Base-by-base conservation (phyloP, 352 stramenopile genomes). In the Globisporangium paddicum region DNA sequence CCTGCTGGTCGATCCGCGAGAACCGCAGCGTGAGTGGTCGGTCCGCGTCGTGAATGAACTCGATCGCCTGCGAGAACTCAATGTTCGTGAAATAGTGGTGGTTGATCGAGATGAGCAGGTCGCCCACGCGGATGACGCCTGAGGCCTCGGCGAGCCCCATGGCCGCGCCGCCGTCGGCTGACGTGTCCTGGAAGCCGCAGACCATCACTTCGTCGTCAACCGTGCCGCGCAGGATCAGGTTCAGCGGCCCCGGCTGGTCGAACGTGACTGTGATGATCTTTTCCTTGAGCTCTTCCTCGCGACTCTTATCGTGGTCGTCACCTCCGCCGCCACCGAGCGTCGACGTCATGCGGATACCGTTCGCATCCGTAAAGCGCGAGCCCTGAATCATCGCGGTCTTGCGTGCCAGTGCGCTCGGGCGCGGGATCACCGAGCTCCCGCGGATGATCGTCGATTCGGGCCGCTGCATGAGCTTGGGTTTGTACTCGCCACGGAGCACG, bases 161-260 rank as follows among this genome's bases (percentile, higher is more conserved):
- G 9, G 74, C 66, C 6, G 66, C 64, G 10, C 69, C 67, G 13
- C 69, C 68, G 18, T 62, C 62, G 0, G 60, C 62, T 3, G 51
- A 61, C 3, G 64, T 60, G 21, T 85, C 63, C 55, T 88, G 69
- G 66, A 96, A 94, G 6, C 86, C 86, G 32, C 82, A 91, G 4
- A 96, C 83, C 81, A 96, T 92, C 57, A 96, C 84, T 62, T 93
- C 85, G 59, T 93, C 86, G 55, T 96, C 86, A 21, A 96, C 86
- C 1, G 86, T 96, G 42, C 83, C 83, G 59, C 84, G 73, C 5
- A 95, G 62, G 56, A 90, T 81, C 16, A 95, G 62, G 32, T 90
- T 74, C 40, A 95, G 63, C 2, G 79, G 65, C 0, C 86, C 82
- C 0, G 81, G 73, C 44, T 92, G 80, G 40, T 95, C 86, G 50